A percentile compares a stretch with the other conserved stretches of the same genome.
These are phyloP conservation scores for Rhynchosporium secalis DNA, from an alignment of 2,329 filamentous ascomycete genomes.

Conservation along the genomic window DNA sequence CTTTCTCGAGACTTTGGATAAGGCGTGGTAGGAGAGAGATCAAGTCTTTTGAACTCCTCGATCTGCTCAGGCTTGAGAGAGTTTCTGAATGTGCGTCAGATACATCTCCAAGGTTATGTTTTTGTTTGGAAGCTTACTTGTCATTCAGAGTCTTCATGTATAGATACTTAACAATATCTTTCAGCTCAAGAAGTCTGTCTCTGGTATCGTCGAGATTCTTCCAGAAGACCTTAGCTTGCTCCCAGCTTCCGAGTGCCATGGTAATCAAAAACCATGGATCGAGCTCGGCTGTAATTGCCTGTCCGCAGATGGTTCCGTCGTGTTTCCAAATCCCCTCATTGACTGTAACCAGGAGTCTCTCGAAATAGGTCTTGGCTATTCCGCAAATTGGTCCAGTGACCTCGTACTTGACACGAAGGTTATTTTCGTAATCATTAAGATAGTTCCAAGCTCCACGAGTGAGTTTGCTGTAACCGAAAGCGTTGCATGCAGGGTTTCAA, in stretches of 20 bases:
- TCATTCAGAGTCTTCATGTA: conserved; percentile 22
- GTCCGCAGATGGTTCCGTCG: conserved; percentile 20
- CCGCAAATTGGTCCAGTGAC: conserved; percentile 15
- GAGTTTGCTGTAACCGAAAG: conserved; percentile 21
- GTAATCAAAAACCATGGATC: conserved; percentile 28
- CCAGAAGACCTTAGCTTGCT: conserved; percentile 22
- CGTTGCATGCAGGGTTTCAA: conserved; percentile 24
- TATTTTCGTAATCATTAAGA: conserved; percentile 23
- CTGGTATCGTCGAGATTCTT: conserved; percentile 21
- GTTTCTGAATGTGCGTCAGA: conserved; percentile 10
- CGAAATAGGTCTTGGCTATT: conserved; percentile 20
- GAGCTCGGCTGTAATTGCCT: conserved; percentile 17
- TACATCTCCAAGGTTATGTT: not conserved
- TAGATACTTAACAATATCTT: conserved; percentile 26
- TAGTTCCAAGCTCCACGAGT: conserved; percentile 22
- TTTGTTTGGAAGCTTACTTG: conserved; percentile 10
- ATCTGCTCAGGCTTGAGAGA: conserved; percentile 13
- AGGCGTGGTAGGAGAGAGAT: conserved; percentile 20
- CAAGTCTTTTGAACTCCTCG: conserved; percentile 19
- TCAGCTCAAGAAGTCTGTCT: conserved; percentile 21
- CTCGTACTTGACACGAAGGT: conserved; percentile 21
- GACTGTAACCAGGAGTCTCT: conserved; percentile 21
- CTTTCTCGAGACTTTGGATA: conserved; percentile 17
- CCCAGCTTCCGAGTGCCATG: conserved; percentile 19
- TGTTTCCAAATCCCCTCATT: conserved; percentile 23